phyloP scores from a whole-genome alignment of 2,329 filamentous ascomycete species.

The Davidsoniella australis region DNA sequence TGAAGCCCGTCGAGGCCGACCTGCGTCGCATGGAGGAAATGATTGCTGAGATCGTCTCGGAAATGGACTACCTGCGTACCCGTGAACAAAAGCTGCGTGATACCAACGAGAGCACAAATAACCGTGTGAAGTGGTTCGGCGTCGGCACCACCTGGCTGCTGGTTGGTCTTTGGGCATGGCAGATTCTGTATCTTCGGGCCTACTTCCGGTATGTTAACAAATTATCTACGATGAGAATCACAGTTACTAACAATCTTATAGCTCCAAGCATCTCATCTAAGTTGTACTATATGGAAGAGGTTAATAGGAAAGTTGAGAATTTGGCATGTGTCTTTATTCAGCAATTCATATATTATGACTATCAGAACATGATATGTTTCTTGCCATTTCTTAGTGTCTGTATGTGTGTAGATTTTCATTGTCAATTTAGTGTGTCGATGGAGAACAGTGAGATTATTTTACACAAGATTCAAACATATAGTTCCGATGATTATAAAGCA shows the following conservation, averaged over 20 bases:
- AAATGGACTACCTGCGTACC: slow-evolving; percentile 88
- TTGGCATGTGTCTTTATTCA: too few species aligned
- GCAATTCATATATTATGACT: too few species aligned
- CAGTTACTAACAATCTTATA: slow-evolving; percentile 18
- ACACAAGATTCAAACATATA: too few species aligned
- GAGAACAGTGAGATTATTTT: too few species aligned
- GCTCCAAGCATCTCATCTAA: slow-evolving; percentile 54
- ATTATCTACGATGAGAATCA: slow-evolving; percentile 4
- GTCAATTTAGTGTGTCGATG: too few species aligned
- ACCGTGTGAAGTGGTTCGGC: slow-evolving; percentile 96
- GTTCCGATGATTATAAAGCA: too few species aligned
- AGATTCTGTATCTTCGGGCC: slow-evolving; percentile 90
- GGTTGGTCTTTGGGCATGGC: slow-evolving; percentile 80
- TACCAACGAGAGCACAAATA: slow-evolving; percentile 99
- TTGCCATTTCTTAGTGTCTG: too few species aligned
- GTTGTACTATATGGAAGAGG: too few species aligned
- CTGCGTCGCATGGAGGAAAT: slow-evolving; percentile 84
- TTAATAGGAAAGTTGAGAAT: too few species aligned
- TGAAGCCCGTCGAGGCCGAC: slow-evolving; percentile 92
- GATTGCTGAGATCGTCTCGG: slow-evolving; percentile 68
- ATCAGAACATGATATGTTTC: too few species aligned
- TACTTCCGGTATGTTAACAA: slow-evolving; percentile 58
- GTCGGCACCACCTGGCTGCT: slow-evolving; percentile 85
- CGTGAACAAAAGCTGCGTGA: slow-evolving; percentile 92
- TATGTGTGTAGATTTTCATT: too few species aligned